Evolutionary conservation across 306 rosid genomes (phyloP).

Genomic region (Carpinus viminea): DNA sequence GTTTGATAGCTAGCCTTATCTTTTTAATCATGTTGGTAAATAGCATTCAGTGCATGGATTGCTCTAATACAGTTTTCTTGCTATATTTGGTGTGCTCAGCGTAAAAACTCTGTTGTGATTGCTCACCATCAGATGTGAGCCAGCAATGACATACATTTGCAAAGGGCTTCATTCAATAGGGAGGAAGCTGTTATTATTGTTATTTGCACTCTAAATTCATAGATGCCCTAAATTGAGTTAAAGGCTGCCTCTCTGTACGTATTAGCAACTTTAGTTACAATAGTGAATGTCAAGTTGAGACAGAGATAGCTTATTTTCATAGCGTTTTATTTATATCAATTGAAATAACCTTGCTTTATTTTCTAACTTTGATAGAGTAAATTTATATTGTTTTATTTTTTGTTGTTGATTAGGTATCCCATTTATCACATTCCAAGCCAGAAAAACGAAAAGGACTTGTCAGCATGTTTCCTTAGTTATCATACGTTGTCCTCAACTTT

Average conservation of each 20-base stretch:
- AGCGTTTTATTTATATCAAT: neutral
- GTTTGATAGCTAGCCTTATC: neutral
- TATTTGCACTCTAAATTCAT: neutral
- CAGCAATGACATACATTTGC: neutral
- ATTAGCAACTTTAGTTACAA: neutral
- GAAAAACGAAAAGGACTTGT: slow-evolving; percentile 61
- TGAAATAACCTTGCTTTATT: neutral
- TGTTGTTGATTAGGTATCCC: slow-evolving; percentile 59
- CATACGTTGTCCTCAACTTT: slow-evolving; percentile 79
- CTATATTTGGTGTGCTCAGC: neutral
- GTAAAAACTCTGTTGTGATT: neutral
- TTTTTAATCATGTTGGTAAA: neutral
- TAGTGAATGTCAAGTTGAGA: neutral
- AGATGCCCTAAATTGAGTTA: neutral
- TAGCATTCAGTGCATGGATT: neutral
- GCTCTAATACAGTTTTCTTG: neutral
- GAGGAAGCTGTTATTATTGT: neutral
- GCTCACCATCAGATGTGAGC: neutral
- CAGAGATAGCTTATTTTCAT: neutral
- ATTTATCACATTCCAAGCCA: slow-evolving; percentile 67
- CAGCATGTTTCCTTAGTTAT: slow-evolving; percentile 74
- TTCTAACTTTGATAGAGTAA: neutral
- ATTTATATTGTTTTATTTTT: neutral
- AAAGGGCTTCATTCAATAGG: neutral
- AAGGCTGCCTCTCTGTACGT: neutral